These are phyloP conservation scores for Entomortierella chlamydospora DNA, from an alignment of 192 early-diverging fungal species.

Conservation along the genomic window DNA sequence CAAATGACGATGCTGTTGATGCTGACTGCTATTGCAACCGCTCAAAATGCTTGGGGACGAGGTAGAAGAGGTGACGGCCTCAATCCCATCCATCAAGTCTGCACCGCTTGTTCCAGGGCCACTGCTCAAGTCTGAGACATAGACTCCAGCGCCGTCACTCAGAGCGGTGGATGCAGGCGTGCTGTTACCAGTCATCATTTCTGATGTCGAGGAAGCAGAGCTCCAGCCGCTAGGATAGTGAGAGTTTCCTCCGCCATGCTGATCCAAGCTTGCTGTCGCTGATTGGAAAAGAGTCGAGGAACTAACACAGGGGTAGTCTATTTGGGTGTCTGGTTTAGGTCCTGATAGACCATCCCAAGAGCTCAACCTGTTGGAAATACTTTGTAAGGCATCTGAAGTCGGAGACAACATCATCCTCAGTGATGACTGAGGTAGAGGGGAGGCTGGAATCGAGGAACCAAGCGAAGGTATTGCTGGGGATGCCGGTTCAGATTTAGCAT, in stretches of 20 bases:
- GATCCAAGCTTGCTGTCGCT: background rate
- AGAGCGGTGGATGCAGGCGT: background rate
- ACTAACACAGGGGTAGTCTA: background rate
- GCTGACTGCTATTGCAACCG: background rate
- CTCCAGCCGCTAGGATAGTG: slow-evolving; percentile 13
- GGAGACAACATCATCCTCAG: slow-evolving; percentile 32
- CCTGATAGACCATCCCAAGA: slow-evolving; percentile 34
- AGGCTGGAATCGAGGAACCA: slow-evolving; percentile 17
- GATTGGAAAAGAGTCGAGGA: background rate
- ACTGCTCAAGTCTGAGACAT: background rate
- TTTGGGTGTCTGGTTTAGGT: background rate
- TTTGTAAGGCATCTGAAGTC: slow-evolving; percentile 21
- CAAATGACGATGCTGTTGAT: slow-evolving; percentile 6
- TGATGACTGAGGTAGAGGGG: slow-evolving; percentile 19
- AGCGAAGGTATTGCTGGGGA: slow-evolving; percentile 12
- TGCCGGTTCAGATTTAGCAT: background rate
- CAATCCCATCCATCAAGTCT: slow-evolving; percentile 31
- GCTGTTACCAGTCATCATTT: background rate
- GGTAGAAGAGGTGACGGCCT: slow-evolving; percentile 2
- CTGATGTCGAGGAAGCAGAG: slow-evolving; percentile 16
- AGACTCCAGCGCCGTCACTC: background rate
- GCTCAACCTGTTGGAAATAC: slow-evolving; percentile 34
- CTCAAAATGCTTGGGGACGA: background rate
- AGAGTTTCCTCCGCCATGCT: background rate
- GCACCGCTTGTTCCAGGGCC: background rate